Evolutionary conservation across 2,329 filamentous ascomycete species (phyloP), one percentile per base, ranked within the genome.

Genomic region (Colletotrichum abscissum): DNA sequence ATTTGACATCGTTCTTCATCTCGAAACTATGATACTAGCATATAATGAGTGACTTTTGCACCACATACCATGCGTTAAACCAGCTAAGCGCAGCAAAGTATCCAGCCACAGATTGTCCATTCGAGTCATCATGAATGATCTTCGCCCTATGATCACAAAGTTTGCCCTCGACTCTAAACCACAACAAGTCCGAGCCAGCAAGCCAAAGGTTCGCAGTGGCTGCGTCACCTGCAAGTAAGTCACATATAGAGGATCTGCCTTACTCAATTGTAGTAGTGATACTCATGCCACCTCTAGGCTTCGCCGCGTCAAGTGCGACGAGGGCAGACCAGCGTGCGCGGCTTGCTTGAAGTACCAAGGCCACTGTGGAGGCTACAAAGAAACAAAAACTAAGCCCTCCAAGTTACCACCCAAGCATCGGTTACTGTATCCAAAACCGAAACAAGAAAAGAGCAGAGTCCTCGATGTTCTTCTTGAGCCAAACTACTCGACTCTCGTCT

Each of bases 221-320:
- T 73, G 70, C 24, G 30, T 54, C 14, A 70, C 70, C 24, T 73
- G 70, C 58, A 73, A 46, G 70, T 73, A 59, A 54, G 58, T 30
- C 11, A 24, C 1, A 4, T 8, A 30, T 24, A 3, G 16, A 33
- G 12, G 19, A 9, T 11, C 3, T 2, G 9, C 7, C 24, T 26
- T 11, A 7, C 7, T 24, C 28, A 38, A 24, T 24, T 1, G 9
- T 7, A 30, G 14, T 59, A 11, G 12, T 54, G 30, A 54, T 8
- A 26, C 42, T 9, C n/a, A 24, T 54, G 1, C 0, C 6, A 6
- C 4, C 3, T 24, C 22, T 9, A 73, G 71, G 7, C 66, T 58
- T 19, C 70, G 70, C 5, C 70, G 30, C 30, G 52, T 24, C 5
- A 73, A 73, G 2, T 73, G 70, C 3, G 66, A 73, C n/a, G 70